phyloP scores from a whole-genome alignment of 192 early-diverging fungal genomes.

The Backusella psychrophila region DNA sequence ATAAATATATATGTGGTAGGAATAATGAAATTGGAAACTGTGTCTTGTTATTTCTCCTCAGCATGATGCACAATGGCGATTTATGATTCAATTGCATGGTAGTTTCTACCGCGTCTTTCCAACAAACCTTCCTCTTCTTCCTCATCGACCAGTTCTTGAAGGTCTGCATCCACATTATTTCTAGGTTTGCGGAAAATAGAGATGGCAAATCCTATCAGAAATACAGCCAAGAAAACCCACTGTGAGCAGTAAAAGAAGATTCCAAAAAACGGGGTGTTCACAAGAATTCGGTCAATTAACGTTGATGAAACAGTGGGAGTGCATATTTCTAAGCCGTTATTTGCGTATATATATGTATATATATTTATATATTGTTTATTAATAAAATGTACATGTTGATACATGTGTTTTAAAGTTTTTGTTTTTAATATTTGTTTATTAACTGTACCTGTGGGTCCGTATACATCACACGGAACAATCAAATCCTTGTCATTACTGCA shows the following conservation, averaged over 20 bases:
- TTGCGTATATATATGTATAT: background rate
- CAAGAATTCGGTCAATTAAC: slow-evolving; percentile 41
- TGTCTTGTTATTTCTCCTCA: background rate
- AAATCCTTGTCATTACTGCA: slow-evolving; percentile 46
- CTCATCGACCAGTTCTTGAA: slow-evolving; percentile 13
- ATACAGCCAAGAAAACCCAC: slow-evolving; percentile 50
- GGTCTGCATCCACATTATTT: slow-evolving; percentile 15
- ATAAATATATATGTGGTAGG: background rate
- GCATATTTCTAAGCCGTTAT: slow-evolving; percentile 42
- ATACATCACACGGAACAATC: slow-evolving; percentile 56
- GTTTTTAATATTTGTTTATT: background rate
- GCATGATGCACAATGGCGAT: background rate
- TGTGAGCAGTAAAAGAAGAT: slow-evolving; percentile 52
- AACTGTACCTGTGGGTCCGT: slow-evolving; percentile 45
- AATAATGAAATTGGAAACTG: background rate
- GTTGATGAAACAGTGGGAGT: slow-evolving; percentile 56
- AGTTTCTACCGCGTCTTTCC: background rate
- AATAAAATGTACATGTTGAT: background rate
- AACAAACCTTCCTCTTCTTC: background rate
- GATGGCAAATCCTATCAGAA: slow-evolving; percentile 38
- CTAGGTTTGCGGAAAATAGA: background rate
- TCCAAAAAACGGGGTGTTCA: slow-evolving; percentile 54
- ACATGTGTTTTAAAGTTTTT: background rate
- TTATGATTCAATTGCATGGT: background rate
- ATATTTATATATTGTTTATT: background rate